Evolutionary conservation across 345 rosid species (phyloP).

Genomic region (Bretschneidera sinensis): DNA sequence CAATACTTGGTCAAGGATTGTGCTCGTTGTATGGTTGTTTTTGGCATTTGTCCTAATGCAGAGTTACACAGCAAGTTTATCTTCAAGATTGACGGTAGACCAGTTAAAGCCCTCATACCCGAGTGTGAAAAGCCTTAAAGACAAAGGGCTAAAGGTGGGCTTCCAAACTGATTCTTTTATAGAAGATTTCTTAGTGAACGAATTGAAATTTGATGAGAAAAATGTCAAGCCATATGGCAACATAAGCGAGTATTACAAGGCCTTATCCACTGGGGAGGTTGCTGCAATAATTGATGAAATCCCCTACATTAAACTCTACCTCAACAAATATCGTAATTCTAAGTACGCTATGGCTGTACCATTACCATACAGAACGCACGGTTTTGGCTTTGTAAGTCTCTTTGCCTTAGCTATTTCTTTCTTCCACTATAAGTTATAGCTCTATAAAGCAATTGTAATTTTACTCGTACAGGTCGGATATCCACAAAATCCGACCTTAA

Average conservation of each 20-base stretch:
- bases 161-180: slow-evolving; percentile 30
- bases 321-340: slow-evolving; percentile 28
- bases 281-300: slow-evolving; percentile 38
- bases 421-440: no score
- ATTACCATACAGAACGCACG: slow-evolving; percentile 24
- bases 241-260: slow-evolving; percentile 17
- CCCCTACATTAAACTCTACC: slow-evolving; percentile 38
- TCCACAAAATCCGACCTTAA: no score
- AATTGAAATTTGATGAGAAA: slow-evolving; percentile 7
- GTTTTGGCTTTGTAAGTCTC: slow-evolving; percentile 31
- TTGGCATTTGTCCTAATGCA: slow-evolving; percentile 41
- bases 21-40: slow-evolving; percentile 50
- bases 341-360: slow-evolving; percentile 28
- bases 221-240: slow-evolving; percentile 12
- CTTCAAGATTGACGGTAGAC: slow-evolving; percentile 41
- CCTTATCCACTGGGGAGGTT: slow-evolving; percentile 25
- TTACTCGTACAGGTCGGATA: no score
- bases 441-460: no score
- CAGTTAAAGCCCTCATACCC: slow-evolving; percentile 25
- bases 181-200: slow-evolving; percentile 1
- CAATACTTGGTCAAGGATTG: slow-evolving; percentile 38
- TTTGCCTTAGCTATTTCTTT: no score
- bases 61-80: slow-evolving; percentile 49
- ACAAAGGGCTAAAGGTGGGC: slow-evolving; percentile 24
- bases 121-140: slow-evolving; percentile 8